These are phyloP conservation scores for Pseudozyma thailandica DNA, from an alignment of 1,284 basidiomycete species.

Conservation along the genomic window DNA sequence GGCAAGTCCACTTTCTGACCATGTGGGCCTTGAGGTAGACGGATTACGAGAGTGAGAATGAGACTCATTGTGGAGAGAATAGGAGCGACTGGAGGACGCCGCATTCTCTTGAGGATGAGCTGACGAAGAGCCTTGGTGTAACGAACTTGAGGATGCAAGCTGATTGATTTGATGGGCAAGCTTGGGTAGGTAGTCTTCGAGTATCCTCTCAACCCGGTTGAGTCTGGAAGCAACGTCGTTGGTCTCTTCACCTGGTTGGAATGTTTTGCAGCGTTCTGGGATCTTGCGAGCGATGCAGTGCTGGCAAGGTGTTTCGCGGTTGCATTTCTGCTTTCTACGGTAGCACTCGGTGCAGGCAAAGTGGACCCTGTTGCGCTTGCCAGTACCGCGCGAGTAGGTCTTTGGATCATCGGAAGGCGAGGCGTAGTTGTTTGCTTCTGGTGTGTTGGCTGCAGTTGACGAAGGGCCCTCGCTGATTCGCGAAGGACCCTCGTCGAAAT, in stretches of 20 bases:
- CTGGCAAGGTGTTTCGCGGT: slow-evolving; percentile 63
- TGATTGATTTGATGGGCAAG: slow-evolving; percentile 41
- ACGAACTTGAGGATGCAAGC: slow-evolving; percentile 13
- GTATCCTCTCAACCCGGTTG: slow-evolving; percentile 49
- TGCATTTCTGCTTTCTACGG: slow-evolving; percentile 65
- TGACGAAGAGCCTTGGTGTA: background rate
- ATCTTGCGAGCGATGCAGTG: slow-evolving; percentile 65
- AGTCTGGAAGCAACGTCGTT: slow-evolving; percentile 56
- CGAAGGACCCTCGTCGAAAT: slow-evolving; percentile 20
- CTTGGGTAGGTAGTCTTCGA: slow-evolving; percentile 50
- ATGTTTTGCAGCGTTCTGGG: slow-evolving; percentile 63
- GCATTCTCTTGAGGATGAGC: background rate
- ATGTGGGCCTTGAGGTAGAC: slow-evolving; percentile 8
- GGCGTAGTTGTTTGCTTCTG: slow-evolving; percentile 22
- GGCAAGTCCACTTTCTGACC: slow-evolving; percentile 10
- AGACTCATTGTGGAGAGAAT: slow-evolving; percentile 5
- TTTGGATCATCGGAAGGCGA: slow-evolving; percentile 30
- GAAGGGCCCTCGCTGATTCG: slow-evolving; percentile 31
- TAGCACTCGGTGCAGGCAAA: slow-evolving; percentile 66
- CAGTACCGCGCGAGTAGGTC: slow-evolving; percentile 25
- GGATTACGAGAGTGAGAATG: background rate
- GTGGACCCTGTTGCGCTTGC: slow-evolving; percentile 59
- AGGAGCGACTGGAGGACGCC: slow-evolving; percentile 9
- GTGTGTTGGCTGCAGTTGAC: slow-evolving; percentile 33
- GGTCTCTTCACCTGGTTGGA: slow-evolving; percentile 58